Evolutionary conservation across 495 filamentous ascomycete species (phyloP).

Genomic region (Polyplosphaeria fusca): DNA sequence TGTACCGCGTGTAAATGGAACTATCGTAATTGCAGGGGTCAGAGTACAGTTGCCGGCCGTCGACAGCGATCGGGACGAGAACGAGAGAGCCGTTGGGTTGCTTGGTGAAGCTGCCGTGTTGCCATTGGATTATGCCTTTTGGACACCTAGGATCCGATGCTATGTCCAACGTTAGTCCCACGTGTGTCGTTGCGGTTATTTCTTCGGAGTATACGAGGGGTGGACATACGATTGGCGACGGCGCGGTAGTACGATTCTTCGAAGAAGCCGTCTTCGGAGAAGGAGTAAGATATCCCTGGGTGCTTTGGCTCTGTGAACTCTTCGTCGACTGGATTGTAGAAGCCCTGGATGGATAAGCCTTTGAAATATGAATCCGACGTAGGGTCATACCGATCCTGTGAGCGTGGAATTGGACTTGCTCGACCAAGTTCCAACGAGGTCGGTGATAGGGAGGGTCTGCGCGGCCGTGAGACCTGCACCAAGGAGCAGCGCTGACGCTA

Average conservation of each 20-base stretch:
- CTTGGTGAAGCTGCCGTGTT: slow-evolving; percentile 64
- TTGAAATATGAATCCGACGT: too few species aligned
- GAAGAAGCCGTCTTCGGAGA: slow-evolving; percentile 67
- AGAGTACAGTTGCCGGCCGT: slow-evolving; percentile 70
- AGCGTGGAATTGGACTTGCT: slow-evolving; percentile 70
- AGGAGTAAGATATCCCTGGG: slow-evolving; percentile 80
- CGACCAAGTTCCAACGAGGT: slow-evolving; percentile 72
- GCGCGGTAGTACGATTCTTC: slow-evolving; percentile 74
- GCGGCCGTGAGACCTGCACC: slow-evolving; percentile 24
- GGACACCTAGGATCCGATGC: slow-evolving; percentile 64
- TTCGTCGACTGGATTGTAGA: slow-evolving; percentile 71
- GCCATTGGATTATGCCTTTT: slow-evolving; percentile 70
- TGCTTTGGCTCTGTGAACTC: slow-evolving; percentile 64
- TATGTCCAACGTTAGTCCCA: slow-evolving; percentile 34
- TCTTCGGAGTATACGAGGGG: background rate
- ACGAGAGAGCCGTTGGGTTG: slow-evolving; percentile 57
- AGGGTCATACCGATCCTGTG: slow-evolving; percentile 74
- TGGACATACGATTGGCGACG: slow-evolving; percentile 65
- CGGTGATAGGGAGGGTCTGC: slow-evolving; percentile 40
- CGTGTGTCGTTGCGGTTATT: background rate
- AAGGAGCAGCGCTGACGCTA: slow-evolving; percentile 20
- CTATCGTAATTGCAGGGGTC: slow-evolving; percentile 57
- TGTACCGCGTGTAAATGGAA: slow-evolving; percentile 64
- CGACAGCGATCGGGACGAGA: slow-evolving; percentile 62
- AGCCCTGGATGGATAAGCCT: slow-evolving; percentile 63